These are phyloP conservation scores for Debaryomyces singareniensis DNA, from an alignment of 1,139 yeast species.

Conservation along the genomic window DNA sequence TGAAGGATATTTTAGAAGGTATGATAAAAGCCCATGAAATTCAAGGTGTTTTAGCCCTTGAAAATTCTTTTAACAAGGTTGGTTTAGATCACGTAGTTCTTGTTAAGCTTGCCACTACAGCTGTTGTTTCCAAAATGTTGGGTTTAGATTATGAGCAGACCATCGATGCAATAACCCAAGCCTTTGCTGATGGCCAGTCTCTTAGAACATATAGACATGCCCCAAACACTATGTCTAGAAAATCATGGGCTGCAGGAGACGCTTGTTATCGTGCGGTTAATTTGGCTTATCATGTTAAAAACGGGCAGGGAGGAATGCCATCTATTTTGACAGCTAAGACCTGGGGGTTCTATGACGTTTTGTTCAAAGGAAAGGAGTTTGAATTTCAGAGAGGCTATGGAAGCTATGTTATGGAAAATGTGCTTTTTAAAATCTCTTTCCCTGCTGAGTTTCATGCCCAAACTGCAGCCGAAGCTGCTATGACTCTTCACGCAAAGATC, in stretches of 20 bases:
- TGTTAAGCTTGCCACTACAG: conserved; percentile 57
- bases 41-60: conserved; percentile 51
- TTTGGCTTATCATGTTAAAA: conserved; percentile 44
- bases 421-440: conserved; percentile 52
- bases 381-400: conserved; percentile 48
- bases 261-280: conserved; percentile 57
- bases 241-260: conserved; percentile 65
- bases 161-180: conserved; percentile 49
- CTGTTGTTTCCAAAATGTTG: conserved; percentile 49
- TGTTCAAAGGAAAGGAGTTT: conserved; percentile 47
- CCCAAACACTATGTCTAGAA: conserved; percentile 56
- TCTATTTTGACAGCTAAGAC: conserved; percentile 49
- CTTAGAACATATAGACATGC: conserved; percentile 57
- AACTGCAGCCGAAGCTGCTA: conserved; percentile 55
- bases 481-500: conserved; percentile 34
- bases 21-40: conserved; percentile 61
- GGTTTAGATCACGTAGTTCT: conserved; percentile 57
- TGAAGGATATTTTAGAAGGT: conserved; percentile 43
- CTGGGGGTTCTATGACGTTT: conserved; percentile 58
- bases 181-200: conserved; percentile 54
- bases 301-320: conserved; percentile 53
- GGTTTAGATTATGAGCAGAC: conserved; percentile 46
- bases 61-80: conserved; percentile 52
- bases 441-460: conserved; percentile 70
- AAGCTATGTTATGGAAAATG: conserved; percentile 59